A percentile compares a stretch with the other conserved stretches of the same genome.
These are phyloP conservation scores for Fraxinus excelsior DNA, from an alignment of 257 asterid species.

Conservation along the genomic window DNA sequence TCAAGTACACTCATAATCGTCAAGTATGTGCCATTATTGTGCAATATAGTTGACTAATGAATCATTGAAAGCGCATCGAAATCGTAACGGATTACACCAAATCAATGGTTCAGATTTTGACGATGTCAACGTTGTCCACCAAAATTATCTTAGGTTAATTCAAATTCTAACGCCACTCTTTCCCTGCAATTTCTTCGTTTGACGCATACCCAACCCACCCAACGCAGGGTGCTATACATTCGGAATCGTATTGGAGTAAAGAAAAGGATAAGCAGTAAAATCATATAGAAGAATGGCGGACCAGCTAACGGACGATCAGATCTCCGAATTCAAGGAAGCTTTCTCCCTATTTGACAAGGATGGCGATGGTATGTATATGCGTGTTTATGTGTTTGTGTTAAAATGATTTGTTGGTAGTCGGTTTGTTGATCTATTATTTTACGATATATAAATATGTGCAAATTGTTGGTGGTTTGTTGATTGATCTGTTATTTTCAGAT, in stretches of 20 bases:
- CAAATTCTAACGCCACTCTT: conserved; percentile 19
- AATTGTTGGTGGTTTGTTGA: no score
- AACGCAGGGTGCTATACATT: not conserved
- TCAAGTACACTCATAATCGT: no score
- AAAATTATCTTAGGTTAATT: no score
- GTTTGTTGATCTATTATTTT: no score
- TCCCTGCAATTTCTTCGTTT: conserved; percentile 33
- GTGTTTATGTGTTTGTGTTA: not conserved
- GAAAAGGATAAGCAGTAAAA: not conserved
- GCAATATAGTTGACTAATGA: no score
- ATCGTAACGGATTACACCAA: no score
- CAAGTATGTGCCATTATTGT: no score
- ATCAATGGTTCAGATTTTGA: no score
- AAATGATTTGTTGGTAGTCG: not conserved
- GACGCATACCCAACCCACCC: conserved; percentile 27
- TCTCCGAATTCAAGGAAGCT: conserved; percentile 56
- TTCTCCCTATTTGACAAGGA: conserved; percentile 56
- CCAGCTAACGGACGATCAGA: conserved; percentile 53
- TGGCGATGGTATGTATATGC: conserved; percentile 7
- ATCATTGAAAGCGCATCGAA: no score
- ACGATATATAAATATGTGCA: not conserved
- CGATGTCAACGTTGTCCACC: no score
- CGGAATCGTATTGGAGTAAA: conserved; percentile 3
- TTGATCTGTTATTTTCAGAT: no score
- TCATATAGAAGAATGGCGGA: conserved; percentile 39